phyloP scores from a whole-genome alignment of 805 yeast genomes.

The Tetrapisispora pingtungensis region DNA sequence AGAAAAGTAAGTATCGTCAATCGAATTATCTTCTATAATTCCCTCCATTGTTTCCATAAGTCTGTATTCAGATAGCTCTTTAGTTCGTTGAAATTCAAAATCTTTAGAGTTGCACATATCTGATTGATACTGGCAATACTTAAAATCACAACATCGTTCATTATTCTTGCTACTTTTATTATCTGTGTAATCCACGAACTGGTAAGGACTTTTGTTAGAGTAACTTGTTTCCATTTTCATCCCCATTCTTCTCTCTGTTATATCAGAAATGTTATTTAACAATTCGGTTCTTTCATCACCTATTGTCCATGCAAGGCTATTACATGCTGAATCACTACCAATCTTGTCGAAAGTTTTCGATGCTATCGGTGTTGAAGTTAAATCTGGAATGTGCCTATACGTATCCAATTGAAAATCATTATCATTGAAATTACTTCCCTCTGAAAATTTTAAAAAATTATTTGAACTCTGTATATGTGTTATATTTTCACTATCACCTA shows the following conservation, averaged over 20 bases:
- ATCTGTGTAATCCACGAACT: not conserved
- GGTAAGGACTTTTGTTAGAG: not conserved
- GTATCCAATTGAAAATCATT: not conserved
- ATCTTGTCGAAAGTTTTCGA: not conserved
- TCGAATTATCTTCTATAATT: not conserved
- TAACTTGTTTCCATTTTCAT: not conserved
- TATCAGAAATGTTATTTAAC: not conserved
- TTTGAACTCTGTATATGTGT: not conserved
- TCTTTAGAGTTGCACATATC: not conserved
- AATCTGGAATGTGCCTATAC: not conserved
- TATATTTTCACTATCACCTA: not conserved
- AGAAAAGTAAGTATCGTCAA: conserved; percentile 10
- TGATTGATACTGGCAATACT: not conserved
- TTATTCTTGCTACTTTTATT: not conserved
- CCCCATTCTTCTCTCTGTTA: not conserved
- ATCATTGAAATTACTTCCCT: not conserved
- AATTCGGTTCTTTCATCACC: not conserved
- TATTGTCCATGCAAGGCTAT: not conserved
- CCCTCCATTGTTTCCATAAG: not conserved
- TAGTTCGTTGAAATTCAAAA: not conserved
- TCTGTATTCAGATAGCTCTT: not conserved
- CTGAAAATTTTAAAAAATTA: not conserved
- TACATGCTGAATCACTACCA: not conserved
- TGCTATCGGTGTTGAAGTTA: conserved; percentile 1
- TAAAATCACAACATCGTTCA: not conserved